Base-by-base conservation (phyloP, 192 early-diverging fungal genomes). In the Coemansia sp. region DNA sequence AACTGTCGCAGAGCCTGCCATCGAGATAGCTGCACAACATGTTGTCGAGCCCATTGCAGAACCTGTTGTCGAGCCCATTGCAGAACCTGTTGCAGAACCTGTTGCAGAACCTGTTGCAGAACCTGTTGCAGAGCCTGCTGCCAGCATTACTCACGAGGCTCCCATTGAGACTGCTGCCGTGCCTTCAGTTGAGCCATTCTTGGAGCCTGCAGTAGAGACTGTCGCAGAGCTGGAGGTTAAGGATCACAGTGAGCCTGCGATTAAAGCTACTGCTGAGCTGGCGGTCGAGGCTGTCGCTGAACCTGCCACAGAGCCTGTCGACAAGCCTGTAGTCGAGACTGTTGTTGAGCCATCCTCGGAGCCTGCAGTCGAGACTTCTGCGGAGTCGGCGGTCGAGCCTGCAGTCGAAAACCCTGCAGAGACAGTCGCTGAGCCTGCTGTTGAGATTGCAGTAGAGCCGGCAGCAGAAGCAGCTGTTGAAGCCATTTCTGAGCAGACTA, bases 51-150 rank as follows among this genome's bases (percentile, higher is more conserved):
- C 29, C 13, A 20, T 48, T 32, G 58, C 23, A 13, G 58, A 47
- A 29, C 6, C 58, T 22, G 28, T 32, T 48, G 20, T 22, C 14
- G 66, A 68, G 52, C 20, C 51, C 4, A 18, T 35, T 29, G 58
- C 22, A 19, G 53, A 60, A 55, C 14, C 68, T 9, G 29, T 22
- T 27, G n/a, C n/a, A n/a, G 61, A 60, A 49, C 11, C 49, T 20
- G 60, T 46, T 1, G 0, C 14, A 22, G 55, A 55, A 4, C 29
- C 68, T 9, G 29, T 22, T 27, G n/a, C n/a, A n/a, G 61, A 60
- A 49, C 11, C 49, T 20, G 60, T 46, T 1, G 0, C 14, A 22
- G 55, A 62, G 55, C 32, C 54, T 10, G 30, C 23, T 11, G 47
- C 22, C 11, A 47, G 49, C 10, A 4, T 50, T 18, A 18, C n/a